phyloP scores from a whole-genome alignment of 1,284 basidiomycete genomes.

The Marasmius fiardii region DNA sequence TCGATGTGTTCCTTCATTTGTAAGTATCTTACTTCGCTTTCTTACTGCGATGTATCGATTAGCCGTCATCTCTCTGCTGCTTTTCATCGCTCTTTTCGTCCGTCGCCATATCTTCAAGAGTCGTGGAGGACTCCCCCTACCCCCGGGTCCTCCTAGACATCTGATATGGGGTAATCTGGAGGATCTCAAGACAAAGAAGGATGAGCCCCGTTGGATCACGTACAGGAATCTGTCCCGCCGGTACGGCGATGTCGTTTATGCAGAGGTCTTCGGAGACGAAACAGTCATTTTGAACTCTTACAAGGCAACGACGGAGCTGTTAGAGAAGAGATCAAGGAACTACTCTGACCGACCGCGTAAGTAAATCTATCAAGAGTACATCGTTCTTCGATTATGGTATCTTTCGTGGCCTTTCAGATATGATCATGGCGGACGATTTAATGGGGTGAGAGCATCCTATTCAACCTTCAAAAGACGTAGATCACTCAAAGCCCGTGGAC shows the following conservation, averaged over 20 bases:
- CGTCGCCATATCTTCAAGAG: not conserved
- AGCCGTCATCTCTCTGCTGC: not conserved
- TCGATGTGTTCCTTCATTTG: too few species aligned
- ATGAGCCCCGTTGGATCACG: slow-evolving; percentile 3
- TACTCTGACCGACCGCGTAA: slow-evolving; percentile 20
- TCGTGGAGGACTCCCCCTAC: not conserved
- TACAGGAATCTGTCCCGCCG: not conserved
- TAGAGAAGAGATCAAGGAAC: slow-evolving; percentile 20
- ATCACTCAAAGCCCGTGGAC: not conserved
- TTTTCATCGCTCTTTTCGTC: not conserved
- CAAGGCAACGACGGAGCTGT: slow-evolving; percentile 19
- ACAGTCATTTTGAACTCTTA: slow-evolving; percentile 21
- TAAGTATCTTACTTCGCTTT: not conserved
- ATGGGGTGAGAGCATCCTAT: slow-evolving; percentile 15
- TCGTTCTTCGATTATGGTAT: not conserved
- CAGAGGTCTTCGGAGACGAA: slow-evolving; percentile 12
- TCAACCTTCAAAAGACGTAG: not conserved
- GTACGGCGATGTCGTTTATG: slow-evolving; percentile 7
- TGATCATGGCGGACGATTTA: slow-evolving; percentile 25
- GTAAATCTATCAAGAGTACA: not conserved
- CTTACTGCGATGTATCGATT: not conserved
- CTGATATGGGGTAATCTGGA: slow-evolving; percentile 9
- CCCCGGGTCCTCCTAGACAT: slow-evolving; percentile 9
- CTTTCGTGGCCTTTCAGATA: not conserved
- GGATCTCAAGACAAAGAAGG: not conserved